These are phyloP conservation scores for Scutellaria baicalensis DNA, from an alignment of 257 asterid genomes.

Conservation along the genomic window DNA sequence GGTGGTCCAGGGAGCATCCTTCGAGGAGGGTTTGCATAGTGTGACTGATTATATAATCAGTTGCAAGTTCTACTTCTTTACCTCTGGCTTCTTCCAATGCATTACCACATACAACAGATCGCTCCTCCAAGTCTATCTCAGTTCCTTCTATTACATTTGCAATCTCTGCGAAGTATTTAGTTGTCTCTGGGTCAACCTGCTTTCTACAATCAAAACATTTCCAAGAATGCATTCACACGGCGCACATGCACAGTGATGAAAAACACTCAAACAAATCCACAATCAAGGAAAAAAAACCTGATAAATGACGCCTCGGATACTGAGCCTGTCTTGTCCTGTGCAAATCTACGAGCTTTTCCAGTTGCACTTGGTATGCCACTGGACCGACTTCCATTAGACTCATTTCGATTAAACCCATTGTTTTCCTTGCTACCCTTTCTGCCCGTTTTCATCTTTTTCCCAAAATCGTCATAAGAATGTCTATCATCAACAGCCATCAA, in stretches of 20 bases:
- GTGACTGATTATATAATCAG: constrained; percentile 90
- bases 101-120: constrained; percentile 64
- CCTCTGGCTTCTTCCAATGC: constrained; percentile 95
- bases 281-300: constrained; percentile 42
- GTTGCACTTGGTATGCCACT: constrained; percentile 24
- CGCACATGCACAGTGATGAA: neutral
- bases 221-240: neutral
- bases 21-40: constrained; percentile 83
- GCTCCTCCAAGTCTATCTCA: constrained; percentile 72
- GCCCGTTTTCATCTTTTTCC: constrained; percentile 47
- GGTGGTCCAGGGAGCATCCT: constrained; percentile 67
- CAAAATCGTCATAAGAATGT: constrained; percentile 18
- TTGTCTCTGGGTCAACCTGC: constrained; percentile 79
- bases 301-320: constrained; percentile 38
- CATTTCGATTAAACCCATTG: constrained; percentile 29
- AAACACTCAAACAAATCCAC: neutral
- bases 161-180: constrained; percentile 79
- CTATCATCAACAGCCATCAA: constrained; percentile 29
- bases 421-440: constrained; percentile 39
- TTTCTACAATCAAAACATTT: constrained; percentile 34
- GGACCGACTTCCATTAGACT: constrained; percentile 23
- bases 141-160: constrained; percentile 69
- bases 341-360: constrained; percentile 21
- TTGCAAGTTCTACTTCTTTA: constrained; percentile 83
- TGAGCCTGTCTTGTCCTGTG: constrained; percentile 24